Percentiles rank a stretch among this genome's conserved stretches.
Evolutionary conservation across 495 filamentous ascomycete genomes (phyloP).

Genomic region (Penicillium coprophilum): DNA sequence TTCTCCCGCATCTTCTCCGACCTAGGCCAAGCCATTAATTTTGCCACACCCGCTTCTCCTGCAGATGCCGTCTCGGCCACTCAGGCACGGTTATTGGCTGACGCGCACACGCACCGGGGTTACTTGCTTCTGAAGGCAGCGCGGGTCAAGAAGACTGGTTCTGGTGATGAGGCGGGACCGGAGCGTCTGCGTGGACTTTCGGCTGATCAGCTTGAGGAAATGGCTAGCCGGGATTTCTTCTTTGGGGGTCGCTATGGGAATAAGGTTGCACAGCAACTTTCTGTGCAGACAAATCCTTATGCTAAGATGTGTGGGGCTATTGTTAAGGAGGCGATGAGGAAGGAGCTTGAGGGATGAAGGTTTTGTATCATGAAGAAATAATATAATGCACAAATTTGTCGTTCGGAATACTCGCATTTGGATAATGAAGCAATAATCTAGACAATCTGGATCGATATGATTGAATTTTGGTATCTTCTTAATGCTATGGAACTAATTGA

Average conservation of each 20-base stretch:
- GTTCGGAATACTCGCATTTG: not conserved
- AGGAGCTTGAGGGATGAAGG: slow-evolving; percentile 52
- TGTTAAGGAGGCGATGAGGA: slow-evolving; percentile 80
- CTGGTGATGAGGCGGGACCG: slow-evolving; percentile 18
- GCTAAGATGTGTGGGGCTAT: slow-evolving; percentile 87
- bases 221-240: slow-evolving; percentile 72
- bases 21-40: slow-evolving; percentile 62
- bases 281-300: slow-evolving; percentile 80
- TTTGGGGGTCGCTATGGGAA: slow-evolving; percentile 76
- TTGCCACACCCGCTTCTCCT: slow-evolving; percentile 57
- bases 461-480: slow-evolving; percentile 3
- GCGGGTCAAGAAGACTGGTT: slow-evolving; percentile 39
- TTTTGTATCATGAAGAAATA: not conserved
- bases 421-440: not conserved
- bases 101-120: slow-evolving; percentile 74
- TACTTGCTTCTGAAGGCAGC: slow-evolving; percentile 66
- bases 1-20: slow-evolving; percentile 54
- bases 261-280: slow-evolving; percentile 70
- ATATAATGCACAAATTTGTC: not conserved
- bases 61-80: slow-evolving; percentile 55
- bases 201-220: slow-evolving; percentile 63
- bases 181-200: slow-evolving; percentile 42
- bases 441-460: slow-evolving; percentile 1
- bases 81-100: slow-evolving; percentile 62
- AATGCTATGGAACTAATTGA: slow-evolving; percentile 6